Conservation (phyloP, 2,329 filamentous ascomycete species). For the Lecanoromycetidae sp. region DNA sequence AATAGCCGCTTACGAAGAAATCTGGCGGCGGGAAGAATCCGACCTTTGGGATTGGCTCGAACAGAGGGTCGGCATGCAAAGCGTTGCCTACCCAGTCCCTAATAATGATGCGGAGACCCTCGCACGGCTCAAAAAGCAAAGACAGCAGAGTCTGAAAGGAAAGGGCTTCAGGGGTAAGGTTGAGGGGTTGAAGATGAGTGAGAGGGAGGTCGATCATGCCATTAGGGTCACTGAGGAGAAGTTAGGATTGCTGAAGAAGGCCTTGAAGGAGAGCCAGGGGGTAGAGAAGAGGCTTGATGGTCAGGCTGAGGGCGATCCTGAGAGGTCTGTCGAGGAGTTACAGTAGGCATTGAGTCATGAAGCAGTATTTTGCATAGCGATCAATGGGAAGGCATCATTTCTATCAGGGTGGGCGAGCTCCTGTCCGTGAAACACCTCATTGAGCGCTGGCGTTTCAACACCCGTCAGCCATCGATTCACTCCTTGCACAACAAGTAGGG, state of each 20-base stretch:
- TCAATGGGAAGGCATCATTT: too few species aligned
- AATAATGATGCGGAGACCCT: slow-evolving; percentile 2
- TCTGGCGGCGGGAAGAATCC: slow-evolving; percentile 79
- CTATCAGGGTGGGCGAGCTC: too few species aligned
- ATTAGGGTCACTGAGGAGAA: slow-evolving; percentile 80
- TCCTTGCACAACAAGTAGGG: too few species aligned
- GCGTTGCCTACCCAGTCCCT: slow-evolving; percentile 30
- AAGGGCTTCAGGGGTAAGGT: slow-evolving; percentile 44
- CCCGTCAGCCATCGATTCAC: too few species aligned
- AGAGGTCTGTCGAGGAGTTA: too few species aligned
- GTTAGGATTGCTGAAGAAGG: slow-evolving; percentile 61
- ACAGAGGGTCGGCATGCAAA: slow-evolving; percentile 65
- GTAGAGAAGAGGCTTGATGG: neutral
- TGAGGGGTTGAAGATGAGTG: slow-evolving; percentile 55
- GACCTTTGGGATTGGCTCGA: slow-evolving; percentile 92
- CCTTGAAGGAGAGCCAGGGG: slow-evolving; percentile 31
- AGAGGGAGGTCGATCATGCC: slow-evolving; percentile 64
- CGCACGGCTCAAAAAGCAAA: slow-evolving; percentile 30
- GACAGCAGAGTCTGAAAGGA: slow-evolving; percentile 25
- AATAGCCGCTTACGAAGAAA: slow-evolving; percentile 76
- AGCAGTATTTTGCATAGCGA: too few species aligned
- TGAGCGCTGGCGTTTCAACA: too few species aligned
- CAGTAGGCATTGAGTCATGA: too few species aligned
- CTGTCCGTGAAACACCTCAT: too few species aligned
- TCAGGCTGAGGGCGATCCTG: neutral